Conservation (phyloP, 73 alveolate genomes). For the Blepharisma stoltei region DNA sequence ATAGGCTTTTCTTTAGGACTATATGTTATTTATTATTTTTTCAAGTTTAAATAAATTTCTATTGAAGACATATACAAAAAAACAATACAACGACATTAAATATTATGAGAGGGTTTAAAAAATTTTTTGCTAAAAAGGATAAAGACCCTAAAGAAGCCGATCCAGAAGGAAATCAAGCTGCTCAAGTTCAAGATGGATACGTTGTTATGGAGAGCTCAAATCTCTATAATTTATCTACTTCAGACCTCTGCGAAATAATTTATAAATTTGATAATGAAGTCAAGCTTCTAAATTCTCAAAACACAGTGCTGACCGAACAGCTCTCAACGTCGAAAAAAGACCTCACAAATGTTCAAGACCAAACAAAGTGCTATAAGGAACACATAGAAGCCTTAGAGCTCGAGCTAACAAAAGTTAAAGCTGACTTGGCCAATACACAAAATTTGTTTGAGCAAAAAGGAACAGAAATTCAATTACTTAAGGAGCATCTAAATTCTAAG, state of each 20-base stretch:
- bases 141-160: no score
- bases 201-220: neutral
- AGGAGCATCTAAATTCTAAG: neutral
- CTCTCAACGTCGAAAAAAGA: neutral
- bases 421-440: neutral
- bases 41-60: no score
- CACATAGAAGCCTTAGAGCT: neutral
- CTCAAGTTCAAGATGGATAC: neutral
- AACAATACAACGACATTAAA: no score
- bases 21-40: no score
- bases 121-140: no score
- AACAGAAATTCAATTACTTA: neutral
- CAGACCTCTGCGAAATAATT: slow-evolving; percentile 11
- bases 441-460: neutral
- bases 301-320: neutral
- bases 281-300: neutral
- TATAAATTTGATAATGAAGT: slow-evolving; percentile 12
- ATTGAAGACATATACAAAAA: no score
- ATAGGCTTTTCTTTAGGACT: no score
- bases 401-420: neutral
- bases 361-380: neutral
- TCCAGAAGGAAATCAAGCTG: no score
- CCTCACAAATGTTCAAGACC: slow-evolving; percentile 1
- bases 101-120: no score
- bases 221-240: neutral